A percentile compares a stretch with the other conserved stretches of the same genome.
phyloP scores from a whole-genome alignment of 2,329 filamentous ascomycete species.

The Hypoxylon sp. region DNA sequence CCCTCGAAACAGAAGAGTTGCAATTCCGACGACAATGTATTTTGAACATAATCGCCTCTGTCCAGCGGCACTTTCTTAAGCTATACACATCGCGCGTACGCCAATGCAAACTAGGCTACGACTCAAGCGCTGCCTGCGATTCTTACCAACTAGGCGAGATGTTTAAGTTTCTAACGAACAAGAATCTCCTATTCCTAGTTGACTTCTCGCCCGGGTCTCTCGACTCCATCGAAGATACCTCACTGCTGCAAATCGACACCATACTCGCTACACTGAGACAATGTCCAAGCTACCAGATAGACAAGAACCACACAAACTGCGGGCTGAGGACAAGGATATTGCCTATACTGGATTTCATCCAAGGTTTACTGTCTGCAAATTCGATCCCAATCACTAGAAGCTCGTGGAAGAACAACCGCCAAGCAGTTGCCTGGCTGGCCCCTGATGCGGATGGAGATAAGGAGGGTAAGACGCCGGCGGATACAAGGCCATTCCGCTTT shows the following conservation, averaged over 20 bases:
- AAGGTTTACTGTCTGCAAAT: conserved; percentile 67
- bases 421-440: conserved; percentile 60
- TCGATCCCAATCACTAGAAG: conserved; percentile 61
- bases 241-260: conserved; percentile 72
- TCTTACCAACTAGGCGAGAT: conserved; percentile 85
- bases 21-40: conserved; percentile 75
- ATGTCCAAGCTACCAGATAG: conserved; percentile 80
- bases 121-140: conserved; percentile 79
- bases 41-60: conserved; percentile 77
- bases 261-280: conserved; percentile 74
- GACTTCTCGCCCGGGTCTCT: conserved; percentile 68
- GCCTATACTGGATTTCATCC: conserved; percentile 75
- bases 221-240: conserved; percentile 62
- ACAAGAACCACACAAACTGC: conserved; percentile 80
- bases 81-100: conserved; percentile 74
- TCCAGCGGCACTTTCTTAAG: conserved; percentile 76
- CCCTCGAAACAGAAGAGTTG: conserved; percentile 69
- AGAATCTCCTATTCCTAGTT: conserved; percentile 71
- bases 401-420: conserved; percentile 63
- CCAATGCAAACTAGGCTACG: conserved; percentile 82
- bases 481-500: conserved; percentile 61
- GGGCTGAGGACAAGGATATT: conserved; percentile 76
- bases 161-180: conserved; percentile 76
- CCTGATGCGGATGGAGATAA: conserved; percentile 44
- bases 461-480: conserved; percentile 39